These are phyloP conservation scores for Aspergillus floridensis DNA, from an alignment of 2,329 filamentous ascomycete genomes.

Conservation along the genomic window DNA sequence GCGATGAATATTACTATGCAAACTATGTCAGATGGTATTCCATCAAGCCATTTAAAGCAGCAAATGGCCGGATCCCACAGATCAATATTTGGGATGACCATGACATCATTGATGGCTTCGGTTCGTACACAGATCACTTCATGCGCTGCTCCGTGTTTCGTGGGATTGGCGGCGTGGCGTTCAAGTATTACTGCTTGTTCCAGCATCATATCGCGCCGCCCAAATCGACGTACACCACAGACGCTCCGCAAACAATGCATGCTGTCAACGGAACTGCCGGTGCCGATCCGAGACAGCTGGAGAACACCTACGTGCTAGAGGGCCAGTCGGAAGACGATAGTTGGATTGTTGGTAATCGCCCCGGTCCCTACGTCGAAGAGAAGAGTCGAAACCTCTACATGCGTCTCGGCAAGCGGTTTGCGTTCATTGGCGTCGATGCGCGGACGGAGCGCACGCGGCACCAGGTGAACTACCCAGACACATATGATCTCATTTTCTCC, in stretches of 20 bases:
- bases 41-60: constrained; percentile 59
- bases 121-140: constrained; percentile 65
- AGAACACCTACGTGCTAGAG: constrained; percentile 69
- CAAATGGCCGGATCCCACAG: constrained; percentile 62
- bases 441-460: constrained; percentile 78
- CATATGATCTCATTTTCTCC: constrained; percentile 61
- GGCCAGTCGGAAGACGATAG: constrained; percentile 61
- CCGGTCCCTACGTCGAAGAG: constrained; percentile 66
- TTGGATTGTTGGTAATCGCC: constrained; percentile 74
- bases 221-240: constrained; percentile 78
- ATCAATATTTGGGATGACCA: constrained; percentile 66
- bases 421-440: constrained; percentile 60
- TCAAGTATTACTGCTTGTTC: constrained; percentile 65
- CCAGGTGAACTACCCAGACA: constrained; percentile 79
- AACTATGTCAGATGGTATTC: constrained; percentile 68
- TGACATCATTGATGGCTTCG: constrained; percentile 67
- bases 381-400: constrained; percentile 61
- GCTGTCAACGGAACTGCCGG: constrained; percentile 51
- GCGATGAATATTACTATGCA: constrained; percentile 61
- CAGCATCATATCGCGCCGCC: constrained; percentile 81
- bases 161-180: constrained; percentile 59
- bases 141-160: constrained; percentile 65
- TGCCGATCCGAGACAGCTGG: constrained; percentile 67
- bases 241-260: constrained; percentile 57
- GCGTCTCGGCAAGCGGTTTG: constrained; percentile 63